Percentiles rank a stretch among this genome's conserved stretches.
These are phyloP conservation scores for Fusarium solani-melongenae DNA, from an alignment of 2,329 filamentous ascomycete genomes.

Conservation along the genomic window DNA sequence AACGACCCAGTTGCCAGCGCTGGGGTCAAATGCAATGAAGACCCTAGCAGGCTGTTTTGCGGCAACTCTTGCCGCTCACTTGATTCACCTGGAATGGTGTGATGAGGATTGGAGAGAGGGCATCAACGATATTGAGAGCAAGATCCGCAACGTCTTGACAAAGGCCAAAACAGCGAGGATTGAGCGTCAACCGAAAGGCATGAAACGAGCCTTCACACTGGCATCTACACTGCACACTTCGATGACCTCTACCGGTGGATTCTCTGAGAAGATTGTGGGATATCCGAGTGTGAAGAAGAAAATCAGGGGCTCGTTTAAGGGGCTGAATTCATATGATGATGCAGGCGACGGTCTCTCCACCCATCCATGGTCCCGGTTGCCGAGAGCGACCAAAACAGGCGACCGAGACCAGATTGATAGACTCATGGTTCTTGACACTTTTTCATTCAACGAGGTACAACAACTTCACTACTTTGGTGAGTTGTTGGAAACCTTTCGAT, in stretches of 20 bases:
- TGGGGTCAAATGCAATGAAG: too few relatives aligned
- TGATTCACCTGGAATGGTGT: slow-evolving; percentile 15
- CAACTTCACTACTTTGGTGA: slow-evolving; percentile 6
- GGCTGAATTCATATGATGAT: too few relatives aligned
- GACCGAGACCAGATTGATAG: not conserved
- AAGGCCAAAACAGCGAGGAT: slow-evolving; percentile 16
- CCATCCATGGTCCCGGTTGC: not conserved
- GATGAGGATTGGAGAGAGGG: slow-evolving; percentile 20
- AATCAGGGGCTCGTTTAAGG: not conserved
- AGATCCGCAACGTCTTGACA: slow-evolving; percentile 1
- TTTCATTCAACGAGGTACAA: slow-evolving; percentile 15
- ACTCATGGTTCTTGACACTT: slow-evolving; percentile 9
- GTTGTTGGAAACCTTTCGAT: slow-evolving; percentile 1
- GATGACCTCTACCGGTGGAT: not conserved
- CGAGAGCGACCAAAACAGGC: not conserved
- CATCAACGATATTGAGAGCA: slow-evolving; percentile 18
- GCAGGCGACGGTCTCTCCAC: not conserved
- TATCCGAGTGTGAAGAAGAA: not conserved
- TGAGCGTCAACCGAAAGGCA: not conserved
- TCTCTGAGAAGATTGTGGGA: not conserved
- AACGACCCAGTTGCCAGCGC: too few relatives aligned
- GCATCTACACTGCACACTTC: not conserved
- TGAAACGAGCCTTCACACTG: not conserved
- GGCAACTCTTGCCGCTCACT: slow-evolving; percentile 10
- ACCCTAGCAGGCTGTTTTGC: not conserved